Evolutionary conservation across 1,284 basidiomycete genomes (phyloP).

Genomic region (Trametes pubescens): DNA sequence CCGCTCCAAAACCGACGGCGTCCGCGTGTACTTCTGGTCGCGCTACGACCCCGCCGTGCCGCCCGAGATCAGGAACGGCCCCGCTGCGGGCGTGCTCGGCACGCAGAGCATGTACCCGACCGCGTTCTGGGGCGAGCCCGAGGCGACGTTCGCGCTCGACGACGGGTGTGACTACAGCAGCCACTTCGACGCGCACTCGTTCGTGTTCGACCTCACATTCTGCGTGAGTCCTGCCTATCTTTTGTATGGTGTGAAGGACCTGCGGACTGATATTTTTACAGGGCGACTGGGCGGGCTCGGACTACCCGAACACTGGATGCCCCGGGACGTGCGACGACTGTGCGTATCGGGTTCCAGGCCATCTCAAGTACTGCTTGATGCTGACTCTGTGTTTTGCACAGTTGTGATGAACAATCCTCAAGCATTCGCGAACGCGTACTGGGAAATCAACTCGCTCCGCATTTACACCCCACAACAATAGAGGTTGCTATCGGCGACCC

Average conservation of each 20-base stretch:
- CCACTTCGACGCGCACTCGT: constrained; percentile 57
- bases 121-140: constrained; percentile 53
- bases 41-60: constrained; percentile 52
- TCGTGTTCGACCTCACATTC: constrained; percentile 62
- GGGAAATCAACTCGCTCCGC: constrained; percentile 66
- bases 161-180: constrained; percentile 50
- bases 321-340: constrained; percentile 48
- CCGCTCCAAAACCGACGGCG: constrained; percentile 47
- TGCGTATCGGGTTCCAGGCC: constrained; percentile 39
- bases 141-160: constrained; percentile 56
- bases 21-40: constrained; percentile 65
- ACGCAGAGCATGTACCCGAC: constrained; percentile 42
- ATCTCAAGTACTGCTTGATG: not conserved
- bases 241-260: not conserved
- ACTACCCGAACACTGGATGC: constrained; percentile 46
- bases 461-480: constrained; percentile 53
- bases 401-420: constrained; percentile 63
- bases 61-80: constrained; percentile 42
- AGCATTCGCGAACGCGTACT: constrained; percentile 66
- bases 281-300: constrained; percentile 62
- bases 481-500: too few species aligned
- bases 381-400: constrained; percentile 32
- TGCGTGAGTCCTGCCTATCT: constrained; percentile 49
- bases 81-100: constrained; percentile 12
- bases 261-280: constrained; percentile 29